Evolutionary conservation across 2,329 filamentous ascomycete species (phyloP), one percentile per base, ranked within the genome.

Genomic region (Phialophora tarda): DNA sequence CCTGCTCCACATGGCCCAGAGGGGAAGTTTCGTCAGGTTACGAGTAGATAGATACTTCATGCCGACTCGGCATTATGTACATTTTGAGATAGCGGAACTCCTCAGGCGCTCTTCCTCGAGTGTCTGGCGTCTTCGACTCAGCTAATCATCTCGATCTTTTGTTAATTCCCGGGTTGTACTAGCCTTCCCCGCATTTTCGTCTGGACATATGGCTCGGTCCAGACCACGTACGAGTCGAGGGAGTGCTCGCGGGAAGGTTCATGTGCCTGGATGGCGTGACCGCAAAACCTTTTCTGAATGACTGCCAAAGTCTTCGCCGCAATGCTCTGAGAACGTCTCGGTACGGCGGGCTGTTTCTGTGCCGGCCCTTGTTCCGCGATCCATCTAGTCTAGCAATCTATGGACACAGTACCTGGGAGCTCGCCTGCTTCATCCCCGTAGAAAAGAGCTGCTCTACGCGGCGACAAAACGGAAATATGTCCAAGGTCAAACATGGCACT

Each of bases 381-480:
- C 48, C 48, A 26, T 51, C 23, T 24, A 51, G 23, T 51, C 48
- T 51, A 51, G 48, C n/a, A 12, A 51, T 12, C 23, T 23, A 24
- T 23, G 21, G 4, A 26, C 26, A 26, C 26, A 2, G 26, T 12
- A 28, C 21, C 48, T 28, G 48, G 24, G 8, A 26, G 5, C 11
- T 51, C 48, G 24, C n/a, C 48, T 24, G 24, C 21, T 51, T 28
- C 24, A 28, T 28, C 26, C 24, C 4, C 53, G 26, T 28, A n/a
- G 28, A 55, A 21, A 55, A 30, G 26, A 51, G 28, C 28, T n/a
- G 53, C 53, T 55, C 53, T 55, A 21, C 28, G 17, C 28, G 17
- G 44, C 21, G 21, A 41, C 38, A 14, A 30, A 24, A 57, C 26
- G 12, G 21, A 48, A 34, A 38, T 32, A 23, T 58, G 47, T 21